Conservation (phyloP, 2,329 filamentous ascomycete species). For the Colletotrichum sp. region DNA sequence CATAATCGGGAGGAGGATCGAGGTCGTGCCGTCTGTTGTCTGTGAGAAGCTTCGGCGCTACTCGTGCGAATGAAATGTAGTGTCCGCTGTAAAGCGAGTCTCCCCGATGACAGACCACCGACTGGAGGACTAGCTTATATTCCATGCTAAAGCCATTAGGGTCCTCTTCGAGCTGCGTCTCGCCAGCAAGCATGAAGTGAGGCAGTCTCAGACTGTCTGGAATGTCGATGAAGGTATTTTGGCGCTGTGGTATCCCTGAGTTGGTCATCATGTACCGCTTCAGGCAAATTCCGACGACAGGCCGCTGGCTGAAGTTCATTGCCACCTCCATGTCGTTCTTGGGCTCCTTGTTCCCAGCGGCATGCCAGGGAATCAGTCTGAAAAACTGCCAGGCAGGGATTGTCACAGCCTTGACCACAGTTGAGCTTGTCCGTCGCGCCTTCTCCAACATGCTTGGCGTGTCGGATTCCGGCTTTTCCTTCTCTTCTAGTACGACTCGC, state of each 20-base stretch:
- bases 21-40: constrained; percentile 62
- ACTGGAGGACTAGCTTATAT: constrained; percentile 91
- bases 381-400: constrained; percentile 99
- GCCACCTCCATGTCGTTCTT: constrained; percentile 79
- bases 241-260: constrained; percentile 70
- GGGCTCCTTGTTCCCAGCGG: constrained; percentile 58
- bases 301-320: constrained; percentile 84
- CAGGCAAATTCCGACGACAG: constrained; percentile 89
- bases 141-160: constrained; percentile 76
- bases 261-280: constrained; percentile 85
- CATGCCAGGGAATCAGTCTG: constrained; percentile 92
- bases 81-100: constrained; percentile 87
- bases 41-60: constrained; percentile 66
- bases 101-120: constrained; percentile 90
- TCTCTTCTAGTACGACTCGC: constrained; percentile 59
- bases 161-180: constrained; percentile 65
- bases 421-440: constrained; percentile 51
- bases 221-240: constrained; percentile 89
- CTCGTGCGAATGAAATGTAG: constrained; percentile 85
- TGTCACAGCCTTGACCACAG: constrained; percentile 78
- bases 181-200: constrained; percentile 83
- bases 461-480: constrained; percentile 48
- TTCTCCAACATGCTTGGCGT: constrained; percentile 46
- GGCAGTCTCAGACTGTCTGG: constrained; percentile 81
- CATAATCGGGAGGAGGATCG: constrained; percentile 68